A percentile compares a stretch with the other conserved stretches of the same genome.
Evolutionary conservation across 345 rosid genomes (phyloP).

Genomic region (Melastoma malabathricum): DNA sequence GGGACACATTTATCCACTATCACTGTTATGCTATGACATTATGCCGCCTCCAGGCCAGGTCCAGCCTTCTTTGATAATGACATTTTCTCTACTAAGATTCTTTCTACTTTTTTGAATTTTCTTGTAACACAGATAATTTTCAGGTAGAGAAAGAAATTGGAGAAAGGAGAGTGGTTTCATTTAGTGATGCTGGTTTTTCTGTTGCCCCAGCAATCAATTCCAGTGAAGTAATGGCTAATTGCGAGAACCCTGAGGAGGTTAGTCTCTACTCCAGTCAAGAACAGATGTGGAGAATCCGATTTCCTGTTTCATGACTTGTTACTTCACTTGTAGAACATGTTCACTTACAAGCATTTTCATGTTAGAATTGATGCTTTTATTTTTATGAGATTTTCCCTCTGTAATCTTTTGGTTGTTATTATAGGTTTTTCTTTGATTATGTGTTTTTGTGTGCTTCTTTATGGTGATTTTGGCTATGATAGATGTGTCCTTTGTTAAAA

Average conservation of each 20-base stretch:
- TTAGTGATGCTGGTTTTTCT: slow-evolving; percentile 62
- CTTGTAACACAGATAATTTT: slow-evolving; percentile 6
- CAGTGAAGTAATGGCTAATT: slow-evolving; percentile 38
- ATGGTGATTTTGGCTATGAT: too few relatives aligned
- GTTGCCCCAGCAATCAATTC: slow-evolving; percentile 47
- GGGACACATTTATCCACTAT: slow-evolving; percentile 69
- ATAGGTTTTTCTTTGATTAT: too few relatives aligned
- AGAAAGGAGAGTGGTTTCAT: slow-evolving; percentile 62
- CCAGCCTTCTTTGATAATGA: slow-evolving; percentile 6
- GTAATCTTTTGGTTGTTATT: too few relatives aligned
- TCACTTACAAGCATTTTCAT: too few relatives aligned
- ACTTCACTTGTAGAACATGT: too few relatives aligned
- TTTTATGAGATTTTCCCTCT: too few relatives aligned
- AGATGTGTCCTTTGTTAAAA: too few relatives aligned
- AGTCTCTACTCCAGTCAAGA: slow-evolving; percentile 6
- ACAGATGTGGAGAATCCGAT: too few relatives aligned
- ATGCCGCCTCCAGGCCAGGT: slow-evolving; percentile 96
- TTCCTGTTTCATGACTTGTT: too few relatives aligned
- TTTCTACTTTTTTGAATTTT: slow-evolving; percentile 6
- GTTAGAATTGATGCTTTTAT: too few relatives aligned
- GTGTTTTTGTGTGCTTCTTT: too few relatives aligned
- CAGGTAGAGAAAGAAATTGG: slow-evolving; percentile 97
- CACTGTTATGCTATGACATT: slow-evolving; percentile 70
- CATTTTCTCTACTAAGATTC: slow-evolving; percentile 1
- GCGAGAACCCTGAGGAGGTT: slow-evolving; percentile 65